Conservation (phyloP, 139 green algal species). For the Dunaliella primolecta region DNA sequence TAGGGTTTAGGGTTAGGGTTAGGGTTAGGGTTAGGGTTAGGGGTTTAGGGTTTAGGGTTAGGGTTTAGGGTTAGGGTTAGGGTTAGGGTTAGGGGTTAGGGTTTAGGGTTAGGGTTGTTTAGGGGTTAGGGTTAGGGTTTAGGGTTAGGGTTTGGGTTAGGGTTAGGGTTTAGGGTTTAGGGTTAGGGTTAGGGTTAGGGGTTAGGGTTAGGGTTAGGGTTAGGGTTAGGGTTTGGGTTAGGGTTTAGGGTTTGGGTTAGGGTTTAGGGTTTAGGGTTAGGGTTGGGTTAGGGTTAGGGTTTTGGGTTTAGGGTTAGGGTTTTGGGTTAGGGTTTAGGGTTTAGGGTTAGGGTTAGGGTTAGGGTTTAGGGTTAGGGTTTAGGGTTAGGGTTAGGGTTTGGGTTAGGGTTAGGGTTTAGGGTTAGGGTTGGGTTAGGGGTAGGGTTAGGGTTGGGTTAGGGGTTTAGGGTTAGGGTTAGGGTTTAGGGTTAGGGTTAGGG, state of each 20-base stretch:
- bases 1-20: not conserved
- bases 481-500: not conserved
- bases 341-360: not conserved
- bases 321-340: not conserved
- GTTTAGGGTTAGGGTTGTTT: not conserved
- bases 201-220: too few relatives aligned
- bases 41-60: too few relatives aligned
- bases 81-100: too few relatives aligned
- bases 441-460: too few relatives aligned
- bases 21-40: constrained; percentile 2
- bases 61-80: too few relatives aligned
- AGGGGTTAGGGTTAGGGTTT: not conserved
- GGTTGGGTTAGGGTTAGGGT: too few relatives aligned
- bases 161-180: not conserved
- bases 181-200: constrained; percentile 2
- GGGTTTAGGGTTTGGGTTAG: not conserved
- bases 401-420: not conserved
- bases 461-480: constrained; percentile 2
- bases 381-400: constrained; percentile 1
- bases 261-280: not conserved
- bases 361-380: not conserved
- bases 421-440: too few relatives aligned
- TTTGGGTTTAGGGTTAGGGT: too few relatives aligned
- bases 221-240: not conserved
- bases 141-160: not conserved